phyloP scores from a whole-genome alignment of 2,329 filamentous ascomycete species.

The Neofusicoccum kwambonambiense region DNA sequence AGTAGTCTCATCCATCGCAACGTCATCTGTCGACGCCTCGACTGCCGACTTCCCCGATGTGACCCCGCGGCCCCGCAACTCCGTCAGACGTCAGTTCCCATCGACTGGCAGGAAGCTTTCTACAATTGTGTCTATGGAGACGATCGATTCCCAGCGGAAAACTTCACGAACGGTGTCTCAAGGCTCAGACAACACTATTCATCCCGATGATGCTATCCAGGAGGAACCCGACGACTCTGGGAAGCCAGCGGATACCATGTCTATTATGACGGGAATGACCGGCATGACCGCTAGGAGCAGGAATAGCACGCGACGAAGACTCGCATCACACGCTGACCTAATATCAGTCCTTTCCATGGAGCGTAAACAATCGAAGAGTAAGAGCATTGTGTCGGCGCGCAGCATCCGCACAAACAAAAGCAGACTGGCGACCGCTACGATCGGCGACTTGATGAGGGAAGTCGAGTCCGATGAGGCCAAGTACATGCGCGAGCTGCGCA shows the following conservation, averaged over 20 bases:
- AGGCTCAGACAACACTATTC: slow-evolving; percentile 11
- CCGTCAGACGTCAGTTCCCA: slow-evolving; percentile 48
- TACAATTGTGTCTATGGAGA: slow-evolving; percentile 59
- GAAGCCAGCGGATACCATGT: slow-evolving; percentile 6
- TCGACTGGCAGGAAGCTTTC: slow-evolving; percentile 56
- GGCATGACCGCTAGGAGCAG: slow-evolving; percentile 35
- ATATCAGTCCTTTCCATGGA: slow-evolving; percentile 81
- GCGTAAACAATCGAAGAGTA: slow-evolving; percentile 47
- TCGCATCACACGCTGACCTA: slow-evolving; percentile 90
- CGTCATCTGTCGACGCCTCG: slow-evolving; percentile 38
- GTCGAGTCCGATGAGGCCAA: slow-evolving; percentile 80
- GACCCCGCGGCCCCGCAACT: slow-evolving; percentile 21
- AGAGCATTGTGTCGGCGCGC: slow-evolving; percentile 68
- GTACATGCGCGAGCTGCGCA: slow-evolving; percentile 88
- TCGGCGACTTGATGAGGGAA: slow-evolving; percentile 75
- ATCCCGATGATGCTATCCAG: slow-evolving; percentile 20
- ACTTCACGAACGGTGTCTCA: background rate
- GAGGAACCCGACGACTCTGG: background rate
- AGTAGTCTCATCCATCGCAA: slow-evolving; percentile 28
- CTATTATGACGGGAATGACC: slow-evolving; percentile 13
- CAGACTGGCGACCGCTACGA: slow-evolving; percentile 64
- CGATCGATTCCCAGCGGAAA: slow-evolving; percentile 39
- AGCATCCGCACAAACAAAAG: slow-evolving; percentile 75
- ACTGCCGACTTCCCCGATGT: slow-evolving; percentile 32
- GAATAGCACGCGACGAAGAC: slow-evolving; percentile 59